Percentiles rank a stretch among this genome's conserved stretches.
These are phyloP conservation scores for Mucor racemosus DNA, from an alignment of 371 early-diverging fungal species.

Conservation along the genomic window DNA sequence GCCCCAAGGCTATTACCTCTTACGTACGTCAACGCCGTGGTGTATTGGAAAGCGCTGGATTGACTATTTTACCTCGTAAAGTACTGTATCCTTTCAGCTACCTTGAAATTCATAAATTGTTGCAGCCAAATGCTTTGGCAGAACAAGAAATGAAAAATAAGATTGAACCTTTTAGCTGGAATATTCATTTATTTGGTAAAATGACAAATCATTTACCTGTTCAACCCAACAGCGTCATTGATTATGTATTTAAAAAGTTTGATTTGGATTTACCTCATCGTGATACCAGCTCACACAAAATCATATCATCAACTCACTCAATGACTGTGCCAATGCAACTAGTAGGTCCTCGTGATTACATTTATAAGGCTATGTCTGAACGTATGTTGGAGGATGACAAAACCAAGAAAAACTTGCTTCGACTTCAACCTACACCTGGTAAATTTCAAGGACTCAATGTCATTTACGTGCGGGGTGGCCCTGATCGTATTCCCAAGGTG, in stretches of 20 bases:
- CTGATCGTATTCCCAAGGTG: constrained; percentile 26
- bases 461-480: constrained; percentile 59
- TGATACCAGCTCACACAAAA: constrained; percentile 39
- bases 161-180: constrained; percentile 52
- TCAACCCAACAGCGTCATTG: constrained; percentile 57
- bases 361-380: constrained; percentile 34
- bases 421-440: constrained; percentile 49
- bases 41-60: constrained; percentile 51
- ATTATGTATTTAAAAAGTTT: constrained; percentile 55
- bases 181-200: constrained; percentile 65
- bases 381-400: constrained; percentile 29
- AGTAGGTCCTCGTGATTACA: constrained; percentile 39
- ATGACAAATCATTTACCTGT: constrained; percentile 63
- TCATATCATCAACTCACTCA: constrained; percentile 36
- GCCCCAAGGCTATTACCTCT: constrained; percentile 65
- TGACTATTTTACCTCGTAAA: constrained; percentile 56
- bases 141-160: constrained; percentile 51
- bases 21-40: constrained; percentile 60
- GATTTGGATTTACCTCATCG: constrained; percentile 54
- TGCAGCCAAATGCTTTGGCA: constrained; percentile 50
- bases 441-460: constrained; percentile 61
- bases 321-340: constrained; percentile 35
- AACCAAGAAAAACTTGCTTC: constrained; percentile 10
- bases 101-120: constrained; percentile 49
- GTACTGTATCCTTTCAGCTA: constrained; percentile 62